Evolutionary conservation across 2,329 filamentous ascomycete species (phyloP).

Genomic region (Ascosphaera apis): DNA sequence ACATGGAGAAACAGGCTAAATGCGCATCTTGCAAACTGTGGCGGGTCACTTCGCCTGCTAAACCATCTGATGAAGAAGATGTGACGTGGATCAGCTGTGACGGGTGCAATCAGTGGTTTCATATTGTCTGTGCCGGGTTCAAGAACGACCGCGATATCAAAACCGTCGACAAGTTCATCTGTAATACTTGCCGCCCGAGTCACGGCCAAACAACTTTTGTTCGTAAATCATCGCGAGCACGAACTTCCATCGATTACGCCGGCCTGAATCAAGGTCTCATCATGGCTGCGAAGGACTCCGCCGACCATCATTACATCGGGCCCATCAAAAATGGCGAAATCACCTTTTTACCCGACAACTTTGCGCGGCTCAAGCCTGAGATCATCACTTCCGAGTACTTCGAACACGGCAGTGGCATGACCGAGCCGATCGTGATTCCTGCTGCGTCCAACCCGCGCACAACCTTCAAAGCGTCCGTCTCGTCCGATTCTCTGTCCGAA

Average conservation of each 20-base stretch:
- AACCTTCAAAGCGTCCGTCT: constrained; percentile 12
- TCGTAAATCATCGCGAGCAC: constrained; percentile 40
- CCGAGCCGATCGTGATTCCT: constrained; percentile 43
- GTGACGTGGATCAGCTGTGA: constrained; percentile 43
- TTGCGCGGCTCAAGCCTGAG: constrained; percentile 40
- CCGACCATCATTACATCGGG: constrained; percentile 45
- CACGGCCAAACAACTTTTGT: constrained; percentile 43
- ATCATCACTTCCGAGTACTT: constrained; percentile 39
- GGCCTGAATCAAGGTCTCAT: constrained; percentile 42
- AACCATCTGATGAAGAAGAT: constrained; percentile 31
- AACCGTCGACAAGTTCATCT: constrained; percentile 46
- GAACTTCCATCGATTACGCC: constrained; percentile 44
- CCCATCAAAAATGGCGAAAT: constrained; percentile 42
- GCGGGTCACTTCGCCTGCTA: constrained; percentile 26
- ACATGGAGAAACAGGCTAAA: constrained; percentile 19
- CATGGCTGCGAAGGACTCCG: constrained; percentile 39
- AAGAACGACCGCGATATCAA: constrained; percentile 39
- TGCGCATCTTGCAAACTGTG: constrained; percentile 35
- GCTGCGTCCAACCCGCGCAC: constrained; percentile 35
- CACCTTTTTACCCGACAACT: constrained; percentile 35
- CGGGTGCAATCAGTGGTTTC: constrained; percentile 45
- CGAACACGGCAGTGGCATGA: constrained; percentile 38
- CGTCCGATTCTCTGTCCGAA: constrained; percentile 11
- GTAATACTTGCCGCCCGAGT: constrained; percentile 32
- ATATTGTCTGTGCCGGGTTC: constrained; percentile 43